Base-by-base conservation (phyloP, 2,329 filamentous ascomycete species). In the Aureobasidium melanogenum region DNA sequence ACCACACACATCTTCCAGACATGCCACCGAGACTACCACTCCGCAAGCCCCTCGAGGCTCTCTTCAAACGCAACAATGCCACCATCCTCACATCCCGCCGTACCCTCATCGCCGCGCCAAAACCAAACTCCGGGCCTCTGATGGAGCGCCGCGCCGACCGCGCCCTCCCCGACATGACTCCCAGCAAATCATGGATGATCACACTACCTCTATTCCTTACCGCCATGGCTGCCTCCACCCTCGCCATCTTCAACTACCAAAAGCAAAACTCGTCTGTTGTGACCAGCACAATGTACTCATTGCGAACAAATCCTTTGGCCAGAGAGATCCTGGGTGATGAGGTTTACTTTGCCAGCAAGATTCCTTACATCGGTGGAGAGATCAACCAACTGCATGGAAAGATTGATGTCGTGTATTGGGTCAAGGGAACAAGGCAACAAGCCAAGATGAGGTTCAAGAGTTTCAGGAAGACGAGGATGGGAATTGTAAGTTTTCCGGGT, bases 241-340 rank as follows among this genome's bases (percentile, higher is more conserved):
- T 95, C 63, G 90, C 88, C 67, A 97, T 99, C 75, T 97, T 99
- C 88, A 99, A 99, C 82, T 97, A 99, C 83, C 93, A 99, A 75
- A 97, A 97, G 75, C 85, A 87, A 62, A 91, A 89, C n/a, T 91
- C 86, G 28, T 89, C 88, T 60, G 89, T 80, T 17, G 76, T 97
- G n/a, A 85, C 85, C 60, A 90, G 88, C 60, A 94, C 91, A 5
- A 83, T 99, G 30, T 99, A 97, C 80, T 89, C 93, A 1, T 83
- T 99, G 65, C 89, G 94, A 65, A 95, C 89, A 2, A 91, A 88
- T 62, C 77, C 83, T 2, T 77, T 80, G 63, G 94, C 91, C 48
- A 85, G 92, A 69, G 86, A 85, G 62, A 77, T 87, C 48, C 83
- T 99, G 30, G 94, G 94, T 65, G 89, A 97, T 74, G 78, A 81